Percentiles rank a stretch among this genome's conserved stretches.
phyloP scores from a whole-genome alignment of 2,329 filamentous ascomycete species.

The Monosporascus sp. region DNA sequence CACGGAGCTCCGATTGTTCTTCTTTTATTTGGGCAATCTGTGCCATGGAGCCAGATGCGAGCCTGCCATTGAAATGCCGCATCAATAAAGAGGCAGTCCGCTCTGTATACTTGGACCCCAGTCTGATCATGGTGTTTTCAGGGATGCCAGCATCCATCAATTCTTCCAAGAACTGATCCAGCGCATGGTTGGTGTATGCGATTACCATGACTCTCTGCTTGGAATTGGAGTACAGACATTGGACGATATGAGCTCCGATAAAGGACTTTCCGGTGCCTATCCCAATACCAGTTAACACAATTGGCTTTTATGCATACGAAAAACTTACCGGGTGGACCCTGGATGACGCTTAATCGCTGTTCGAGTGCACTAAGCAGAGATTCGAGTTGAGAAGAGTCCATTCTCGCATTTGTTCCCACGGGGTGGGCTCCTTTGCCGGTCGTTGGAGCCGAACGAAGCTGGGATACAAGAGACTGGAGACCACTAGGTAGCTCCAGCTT shows the following conservation, averaged over 20 bases:
- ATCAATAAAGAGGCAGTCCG: slow-evolving; percentile 44
- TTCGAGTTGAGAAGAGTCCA: slow-evolving; percentile 42
- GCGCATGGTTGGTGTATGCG: slow-evolving; percentile 62
- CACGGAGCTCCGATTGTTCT: slow-evolving; percentile 24
- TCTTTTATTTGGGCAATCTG: slow-evolving; percentile 36
- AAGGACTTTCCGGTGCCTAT: slow-evolving; percentile 70
- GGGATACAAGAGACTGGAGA: neutral
- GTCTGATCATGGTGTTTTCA: slow-evolving; percentile 45
- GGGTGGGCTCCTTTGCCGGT: slow-evolving; percentile 3
- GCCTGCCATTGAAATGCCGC: slow-evolving; percentile 26
- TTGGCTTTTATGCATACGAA: neutral
- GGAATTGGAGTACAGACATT: slow-evolving; percentile 44
- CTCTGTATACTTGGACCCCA: slow-evolving; percentile 52
- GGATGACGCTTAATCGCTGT: slow-evolving; percentile 54
- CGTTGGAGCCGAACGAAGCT: neutral
- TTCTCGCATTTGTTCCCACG: neutral
- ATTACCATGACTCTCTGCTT: slow-evolving; percentile 53
- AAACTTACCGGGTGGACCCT: slow-evolving; percentile 61
- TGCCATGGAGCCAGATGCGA: slow-evolving; percentile 23
- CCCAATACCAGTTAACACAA: neutral
- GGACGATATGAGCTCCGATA: slow-evolving; percentile 58
- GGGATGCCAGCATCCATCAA: slow-evolving; percentile 54
- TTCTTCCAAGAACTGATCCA: slow-evolving; percentile 62
- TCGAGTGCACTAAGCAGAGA: slow-evolving; percentile 51
- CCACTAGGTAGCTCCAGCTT: neutral